These are phyloP conservation scores for Gossypium lobatum DNA, from an alignment of 441 rosid species.

Conservation along the genomic window DNA sequence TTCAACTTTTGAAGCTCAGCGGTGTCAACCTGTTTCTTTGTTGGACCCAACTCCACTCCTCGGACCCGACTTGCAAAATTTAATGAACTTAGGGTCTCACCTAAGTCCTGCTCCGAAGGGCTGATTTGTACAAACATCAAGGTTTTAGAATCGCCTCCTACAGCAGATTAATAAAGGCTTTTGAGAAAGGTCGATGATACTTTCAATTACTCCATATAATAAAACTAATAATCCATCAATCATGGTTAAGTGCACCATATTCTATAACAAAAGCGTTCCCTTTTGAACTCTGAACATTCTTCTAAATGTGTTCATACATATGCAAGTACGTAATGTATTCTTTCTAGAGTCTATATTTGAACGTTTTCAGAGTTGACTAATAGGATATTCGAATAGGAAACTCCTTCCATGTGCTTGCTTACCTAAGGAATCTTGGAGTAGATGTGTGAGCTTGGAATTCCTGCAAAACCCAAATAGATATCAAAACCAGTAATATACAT, in stretches of 20 bases:
- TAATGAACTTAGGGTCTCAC: conserved; percentile 78
- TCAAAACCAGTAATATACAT: conserved; percentile 1
- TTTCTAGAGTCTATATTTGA: neutral
- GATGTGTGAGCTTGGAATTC: conserved; percentile 88
- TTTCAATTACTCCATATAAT: neutral
- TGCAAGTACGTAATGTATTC: neutral
- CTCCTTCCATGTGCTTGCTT: neutral
- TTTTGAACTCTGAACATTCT: neutral
- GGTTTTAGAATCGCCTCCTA: conserved; percentile 89
- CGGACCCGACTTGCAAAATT: conserved; percentile 86
- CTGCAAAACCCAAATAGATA: conserved; percentile 29
- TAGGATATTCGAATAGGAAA: neutral
- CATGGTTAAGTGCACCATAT: neutral
- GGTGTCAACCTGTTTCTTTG: conserved; percentile 66
- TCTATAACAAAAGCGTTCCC: neutral
- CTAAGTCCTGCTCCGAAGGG: conserved; percentile 68
- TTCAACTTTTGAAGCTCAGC: conserved; percentile 72
- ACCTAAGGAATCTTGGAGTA: conserved; percentile 53
- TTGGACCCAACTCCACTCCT: conserved; percentile 79
- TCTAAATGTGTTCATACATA: neutral
- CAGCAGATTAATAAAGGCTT: conserved; percentile 9
- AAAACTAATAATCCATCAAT: neutral
- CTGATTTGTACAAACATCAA: conserved; percentile 90
- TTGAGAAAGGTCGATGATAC: neutral
- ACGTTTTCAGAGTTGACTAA: neutral